phyloP scores from a whole-genome alignment of 2,329 filamentous ascomycete genomes.

The Ceratocystis ficicola region DNA sequence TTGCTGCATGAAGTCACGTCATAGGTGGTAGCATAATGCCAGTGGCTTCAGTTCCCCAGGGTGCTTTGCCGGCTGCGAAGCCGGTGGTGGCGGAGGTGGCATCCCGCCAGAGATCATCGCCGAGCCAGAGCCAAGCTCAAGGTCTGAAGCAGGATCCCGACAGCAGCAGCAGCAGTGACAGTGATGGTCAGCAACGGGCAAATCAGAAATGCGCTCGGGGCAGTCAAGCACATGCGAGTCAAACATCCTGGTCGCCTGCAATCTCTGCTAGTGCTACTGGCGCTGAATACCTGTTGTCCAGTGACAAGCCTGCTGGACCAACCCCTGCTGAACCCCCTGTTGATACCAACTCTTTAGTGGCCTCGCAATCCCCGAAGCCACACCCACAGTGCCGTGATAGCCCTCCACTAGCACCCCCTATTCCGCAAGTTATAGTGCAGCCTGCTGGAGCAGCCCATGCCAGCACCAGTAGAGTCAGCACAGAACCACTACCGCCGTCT shows the following conservation, averaged over 20 bases:
- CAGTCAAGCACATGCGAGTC: neutral
- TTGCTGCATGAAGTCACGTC: neutral
- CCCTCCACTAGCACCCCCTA: neutral
- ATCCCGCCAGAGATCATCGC: neutral
- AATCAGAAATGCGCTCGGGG: neutral
- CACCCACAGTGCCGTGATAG: neutral
- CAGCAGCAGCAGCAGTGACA: neutral
- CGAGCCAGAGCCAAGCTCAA: neutral
- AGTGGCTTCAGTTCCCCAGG: neutral
- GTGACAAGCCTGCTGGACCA: neutral
- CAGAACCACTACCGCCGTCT: neutral
- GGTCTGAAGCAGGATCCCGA: neutral
- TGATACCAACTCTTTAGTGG: neutral
- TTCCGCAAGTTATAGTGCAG: neutral
- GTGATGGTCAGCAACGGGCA: neutral
- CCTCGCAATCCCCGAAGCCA: neutral
- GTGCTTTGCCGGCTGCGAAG: neutral
- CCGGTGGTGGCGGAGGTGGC: neutral
- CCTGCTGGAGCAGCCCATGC: neutral
- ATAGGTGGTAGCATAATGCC: neutral
- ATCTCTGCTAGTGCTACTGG: neutral
- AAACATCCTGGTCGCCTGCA: constrained; percentile 1
- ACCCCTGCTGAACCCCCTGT: neutral
- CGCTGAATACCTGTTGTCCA: neutral
- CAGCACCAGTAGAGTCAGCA: neutral